Conservation (phyloP, 768 basidiomycete species). For the Boletus rufocinnamomeus region DNA sequence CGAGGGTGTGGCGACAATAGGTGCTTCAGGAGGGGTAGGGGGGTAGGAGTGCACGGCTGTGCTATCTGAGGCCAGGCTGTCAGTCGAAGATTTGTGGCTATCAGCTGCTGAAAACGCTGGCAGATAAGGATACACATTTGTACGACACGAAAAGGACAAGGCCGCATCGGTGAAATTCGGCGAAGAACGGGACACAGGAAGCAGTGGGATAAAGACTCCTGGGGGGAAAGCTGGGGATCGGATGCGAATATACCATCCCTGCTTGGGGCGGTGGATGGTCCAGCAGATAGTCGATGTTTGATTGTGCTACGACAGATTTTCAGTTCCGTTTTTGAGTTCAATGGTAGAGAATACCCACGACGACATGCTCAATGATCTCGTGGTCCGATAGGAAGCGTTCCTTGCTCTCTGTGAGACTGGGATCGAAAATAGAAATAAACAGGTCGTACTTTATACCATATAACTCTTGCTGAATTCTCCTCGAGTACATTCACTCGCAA, state of each 20-base stretch:
- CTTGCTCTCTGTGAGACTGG: constrained; percentile 40
- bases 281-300: constrained; percentile 65
- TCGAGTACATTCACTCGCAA: constrained; percentile 64
- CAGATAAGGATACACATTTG: constrained; percentile 37
- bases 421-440: background rate
- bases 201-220: constrained; percentile 54
- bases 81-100: constrained; percentile 27
- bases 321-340: background rate
- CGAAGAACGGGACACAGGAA: constrained; percentile 49
- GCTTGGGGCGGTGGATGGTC: constrained; percentile 76
- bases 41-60: constrained; percentile 55
- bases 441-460: constrained; percentile 71
- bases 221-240: constrained; percentile 71
- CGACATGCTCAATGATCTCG: constrained; percentile 74
- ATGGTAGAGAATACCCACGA: constrained; percentile 47
- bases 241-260: constrained; percentile 84
- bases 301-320: constrained; percentile 51
- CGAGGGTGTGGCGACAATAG: constrained; percentile 35
- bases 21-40: constrained; percentile 48
- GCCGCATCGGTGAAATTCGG: constrained; percentile 53
- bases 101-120: constrained; percentile 16
- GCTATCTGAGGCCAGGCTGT: constrained; percentile 34
- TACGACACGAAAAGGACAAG: constrained; percentile 54
- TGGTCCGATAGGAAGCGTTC: constrained; percentile 72
- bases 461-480: constrained; percentile 56